A percentile compares a stretch with the other conserved stretches of the same genome.
phyloP scores from a whole-genome alignment of 108 stramenopile species.

The Craspedostauros australis region DNA sequence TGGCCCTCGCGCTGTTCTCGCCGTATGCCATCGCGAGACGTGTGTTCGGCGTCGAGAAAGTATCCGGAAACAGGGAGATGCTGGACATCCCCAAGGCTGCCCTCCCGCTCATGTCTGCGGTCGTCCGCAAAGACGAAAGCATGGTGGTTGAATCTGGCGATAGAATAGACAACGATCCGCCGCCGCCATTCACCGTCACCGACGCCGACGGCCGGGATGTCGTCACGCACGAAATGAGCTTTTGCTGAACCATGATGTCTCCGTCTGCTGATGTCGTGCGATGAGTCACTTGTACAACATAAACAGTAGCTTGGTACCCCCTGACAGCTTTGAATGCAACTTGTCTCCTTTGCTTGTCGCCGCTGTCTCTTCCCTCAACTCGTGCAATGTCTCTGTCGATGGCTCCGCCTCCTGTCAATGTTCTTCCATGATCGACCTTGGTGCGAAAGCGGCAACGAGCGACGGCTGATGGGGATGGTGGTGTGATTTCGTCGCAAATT shows the following conservation, averaged over 20 bases:
- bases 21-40: conserved; percentile 29
- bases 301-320: no score
- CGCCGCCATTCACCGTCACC: conserved; percentile 38
- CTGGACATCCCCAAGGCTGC: conserved; percentile 29
- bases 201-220: conserved; percentile 36
- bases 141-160: conserved; percentile 31
- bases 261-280: background rate
- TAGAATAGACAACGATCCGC: conserved; percentile 36
- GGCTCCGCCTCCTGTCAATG: no score
- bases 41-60: conserved; percentile 6
- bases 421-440: no score
- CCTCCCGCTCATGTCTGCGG: conserved; percentile 37
- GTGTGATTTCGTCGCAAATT: no score
- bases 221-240: conserved; percentile 18
- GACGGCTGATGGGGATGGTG: no score
- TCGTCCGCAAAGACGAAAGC: conserved; percentile 32
- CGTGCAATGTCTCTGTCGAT: no score
- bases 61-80: conserved; percentile 30
- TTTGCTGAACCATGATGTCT: background rate
- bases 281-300: no score
- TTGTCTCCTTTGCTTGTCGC: no score
- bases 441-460: no score
- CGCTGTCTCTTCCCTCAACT: no score
- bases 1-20: conserved; percentile 18
- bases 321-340: no score